Base-by-base conservation (phyloP, 345 rosid genomes). In the Populus deltoides region DNA sequence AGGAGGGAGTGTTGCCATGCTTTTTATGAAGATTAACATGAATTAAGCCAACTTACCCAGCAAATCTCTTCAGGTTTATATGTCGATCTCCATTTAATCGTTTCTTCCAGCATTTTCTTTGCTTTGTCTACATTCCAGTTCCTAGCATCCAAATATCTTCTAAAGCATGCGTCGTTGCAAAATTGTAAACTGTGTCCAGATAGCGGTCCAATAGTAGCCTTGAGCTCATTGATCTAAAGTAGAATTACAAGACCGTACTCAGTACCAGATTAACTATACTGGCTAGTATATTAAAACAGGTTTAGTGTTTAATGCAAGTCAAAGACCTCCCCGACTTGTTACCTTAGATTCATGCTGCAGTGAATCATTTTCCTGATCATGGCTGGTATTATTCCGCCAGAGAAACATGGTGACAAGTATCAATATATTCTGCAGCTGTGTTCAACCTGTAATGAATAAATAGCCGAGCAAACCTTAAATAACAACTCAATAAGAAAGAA, bases 91-190 rank as follows among this genome's bases (percentile, higher is more conserved):
- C 99, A 93, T 80, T 88, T 82, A 22, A 95, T 86, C 0, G 97
- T 83, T 79, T 92, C 99, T 29, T 87, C 92, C 49, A 95, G 79
- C 98, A 95, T 90, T 85, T 91, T 93, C 86, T 87, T 91, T 38
- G 97, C 86, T 78, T 91, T 93, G 73, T 89, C 90, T 2, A 88
- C 81, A 76, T 93, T 90, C 99, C 97, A 92, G 70, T 79, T 91
- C 71, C 97, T 86, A 82, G 99, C 97, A 84, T 92, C 99, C 75
- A 95, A 75, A 78, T 92, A 95, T 81, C 97, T 91, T 94, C 80
- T 89, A 41, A 95, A 77, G 89, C 98, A 95, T 4, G 93, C 83
- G 82, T 95, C 97, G 35, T 89, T 83, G 78, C 97, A 93, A 53
- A 81, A 95, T 12, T 82, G 75, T 49, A 71, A 86, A 70, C 75